These are phyloP conservation scores for Saccharomyces mikatae DNA, from an alignment of 805 yeast genomes.

Conservation along the genomic window DNA sequence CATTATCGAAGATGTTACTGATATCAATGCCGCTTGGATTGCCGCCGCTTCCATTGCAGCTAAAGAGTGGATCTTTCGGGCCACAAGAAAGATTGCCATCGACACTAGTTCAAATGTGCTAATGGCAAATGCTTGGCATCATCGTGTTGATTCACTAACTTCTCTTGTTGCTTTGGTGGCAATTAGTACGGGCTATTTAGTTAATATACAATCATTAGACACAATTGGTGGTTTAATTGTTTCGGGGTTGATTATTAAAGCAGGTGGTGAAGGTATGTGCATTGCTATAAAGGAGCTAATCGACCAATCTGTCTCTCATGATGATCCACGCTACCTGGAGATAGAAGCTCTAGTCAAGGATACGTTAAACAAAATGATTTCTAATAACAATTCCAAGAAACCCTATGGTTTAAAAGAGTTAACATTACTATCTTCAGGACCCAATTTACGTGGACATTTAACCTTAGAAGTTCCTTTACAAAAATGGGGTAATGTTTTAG, in stretches of 20 bases:
- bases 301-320: constrained; percentile 53
- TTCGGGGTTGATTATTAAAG: constrained; percentile 67
- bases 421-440: constrained; percentile 47
- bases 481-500: constrained; percentile 34
- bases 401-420: constrained; percentile 34
- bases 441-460: constrained; percentile 36
- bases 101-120: constrained; percentile 75
- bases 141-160: constrained; percentile 85
- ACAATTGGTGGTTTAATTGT: constrained; percentile 85
- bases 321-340: constrained; percentile 40
- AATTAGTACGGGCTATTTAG: constrained; percentile 71
- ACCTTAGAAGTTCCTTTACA: constrained; percentile 31
- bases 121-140: constrained; percentile 97
- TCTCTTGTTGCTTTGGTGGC: constrained; percentile 83
- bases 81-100: constrained; percentile 73
- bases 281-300: constrained; percentile 65
- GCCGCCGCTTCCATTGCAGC: constrained; percentile 79
- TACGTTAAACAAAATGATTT: constrained; percentile 23
- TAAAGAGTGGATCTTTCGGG: constrained; percentile 78
- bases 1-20: constrained; percentile 35
- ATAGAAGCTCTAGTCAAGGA: constrained; percentile 34
- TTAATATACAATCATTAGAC: constrained; percentile 75
- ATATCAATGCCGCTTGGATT: constrained; percentile 89
- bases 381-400: constrained; percentile 29
- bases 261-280: constrained; percentile 67